These are phyloP conservation scores for Phaeosphaeria sp. DNA, from an alignment of 2,329 filamentous ascomycete species.

Conservation along the genomic window DNA sequence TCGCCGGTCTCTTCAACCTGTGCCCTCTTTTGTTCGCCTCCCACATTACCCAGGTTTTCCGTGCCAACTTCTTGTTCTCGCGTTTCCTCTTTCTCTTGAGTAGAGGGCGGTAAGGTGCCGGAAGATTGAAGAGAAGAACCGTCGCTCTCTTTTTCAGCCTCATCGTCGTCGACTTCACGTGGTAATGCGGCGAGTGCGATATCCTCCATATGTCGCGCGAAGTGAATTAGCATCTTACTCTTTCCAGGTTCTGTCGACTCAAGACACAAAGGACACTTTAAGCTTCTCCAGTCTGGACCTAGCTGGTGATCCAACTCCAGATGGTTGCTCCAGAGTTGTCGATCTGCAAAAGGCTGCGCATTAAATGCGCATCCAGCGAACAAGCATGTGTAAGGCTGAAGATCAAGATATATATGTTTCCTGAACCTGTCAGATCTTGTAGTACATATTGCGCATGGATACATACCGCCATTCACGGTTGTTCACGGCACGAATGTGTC, in stretches of 20 bases:
- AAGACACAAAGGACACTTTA: conserved; percentile 25
- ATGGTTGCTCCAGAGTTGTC: conserved; percentile 23
- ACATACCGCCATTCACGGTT: conserved; percentile 31
- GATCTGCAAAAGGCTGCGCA: conserved; percentile 14
- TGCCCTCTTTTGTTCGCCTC: not conserved
- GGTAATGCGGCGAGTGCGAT: conserved; percentile 26
- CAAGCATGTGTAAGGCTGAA: conserved; percentile 31
- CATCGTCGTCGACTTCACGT: conserved; percentile 20
- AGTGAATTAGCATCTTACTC: conserved; percentile 19
- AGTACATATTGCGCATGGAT: not conserved
- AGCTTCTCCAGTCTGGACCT: conserved; percentile 20
- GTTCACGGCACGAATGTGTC: conserved; percentile 13
- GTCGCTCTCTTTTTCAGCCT: conserved; percentile 10
- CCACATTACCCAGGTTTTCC: not conserved
- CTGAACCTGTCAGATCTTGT: conserved; percentile 8
- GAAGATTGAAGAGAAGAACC: not conserved
- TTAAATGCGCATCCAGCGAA: conserved; percentile 18
- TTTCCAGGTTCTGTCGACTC: conserved; percentile 18
- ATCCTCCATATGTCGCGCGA: conserved; percentile 33
- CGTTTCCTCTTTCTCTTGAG: no score
- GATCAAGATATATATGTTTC: conserved; percentile 30
- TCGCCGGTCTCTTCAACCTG: not conserved
- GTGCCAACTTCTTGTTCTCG: not conserved
- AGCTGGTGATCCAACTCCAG: conserved; percentile 22
- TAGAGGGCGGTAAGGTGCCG: not conserved